Conservation (phyloP, 2,329 filamentous ascomycete genomes). For the Akanthomyces dipterigenus region DNA sequence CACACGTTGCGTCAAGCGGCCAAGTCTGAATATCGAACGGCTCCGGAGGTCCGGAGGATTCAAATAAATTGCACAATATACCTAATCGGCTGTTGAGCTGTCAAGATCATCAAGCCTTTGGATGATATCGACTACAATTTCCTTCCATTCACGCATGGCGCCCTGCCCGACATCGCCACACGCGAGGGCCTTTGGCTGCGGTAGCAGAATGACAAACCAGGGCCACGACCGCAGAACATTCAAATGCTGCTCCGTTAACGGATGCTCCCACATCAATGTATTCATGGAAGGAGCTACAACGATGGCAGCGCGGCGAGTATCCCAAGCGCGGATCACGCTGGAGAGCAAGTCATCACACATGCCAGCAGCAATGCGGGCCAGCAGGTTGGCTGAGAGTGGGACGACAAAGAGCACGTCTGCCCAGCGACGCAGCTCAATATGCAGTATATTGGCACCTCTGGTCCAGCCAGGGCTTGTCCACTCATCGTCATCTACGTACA, state of each 20-base stretch:
- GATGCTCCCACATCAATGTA: constrained; percentile 83
- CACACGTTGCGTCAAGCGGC: too few relatives aligned
- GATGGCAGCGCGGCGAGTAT: constrained; percentile 63
- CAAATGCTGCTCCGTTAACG: constrained; percentile 69
- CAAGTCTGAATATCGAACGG: not conserved
- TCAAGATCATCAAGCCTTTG: not conserved
- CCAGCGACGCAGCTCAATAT: constrained; percentile 79
- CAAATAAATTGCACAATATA: not conserved
- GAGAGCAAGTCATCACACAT: constrained; percentile 72
- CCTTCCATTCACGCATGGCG: constrained; percentile 75
- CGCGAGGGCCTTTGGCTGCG: constrained; percentile 70
- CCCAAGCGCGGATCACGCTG: constrained; percentile 78
- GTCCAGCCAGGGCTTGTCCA: constrained; percentile 68
- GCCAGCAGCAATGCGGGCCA: constrained; percentile 78
- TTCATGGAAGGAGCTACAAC: constrained; percentile 83
- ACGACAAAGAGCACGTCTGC: constrained; percentile 74
- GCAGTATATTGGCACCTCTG: constrained; percentile 71
- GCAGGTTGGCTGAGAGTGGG: constrained; percentile 74
- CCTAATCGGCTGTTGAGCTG: not conserved
- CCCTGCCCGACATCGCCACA: constrained; percentile 80
- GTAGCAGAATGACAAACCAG: constrained; percentile 66
- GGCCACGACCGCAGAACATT: constrained; percentile 54
- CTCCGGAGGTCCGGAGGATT: not conserved
- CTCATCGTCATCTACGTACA: constrained; percentile 82
- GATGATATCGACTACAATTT: constrained; percentile 58